A percentile compares a stretch with the other conserved stretches of the same genome.
Conservation (phyloP, 495 filamentous ascomycete species). For the Penicillium samsonianum region DNA sequence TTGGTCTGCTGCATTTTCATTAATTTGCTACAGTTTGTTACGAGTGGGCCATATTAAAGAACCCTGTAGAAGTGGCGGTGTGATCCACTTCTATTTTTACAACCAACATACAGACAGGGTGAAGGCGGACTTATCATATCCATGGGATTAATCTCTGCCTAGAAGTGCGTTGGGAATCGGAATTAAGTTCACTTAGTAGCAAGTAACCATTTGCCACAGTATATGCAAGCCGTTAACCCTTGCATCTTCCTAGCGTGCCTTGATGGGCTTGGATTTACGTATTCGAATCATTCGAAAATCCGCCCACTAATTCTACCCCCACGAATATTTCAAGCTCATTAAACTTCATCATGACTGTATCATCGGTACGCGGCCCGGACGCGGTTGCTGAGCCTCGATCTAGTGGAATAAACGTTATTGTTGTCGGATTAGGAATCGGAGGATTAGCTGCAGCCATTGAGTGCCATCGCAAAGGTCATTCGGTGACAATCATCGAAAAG, state of each 20-base stretch:
- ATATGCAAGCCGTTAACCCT: not conserved
- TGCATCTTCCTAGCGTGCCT: not conserved
- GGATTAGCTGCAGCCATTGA: slow-evolving; percentile 4
- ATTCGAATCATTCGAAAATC: not conserved
- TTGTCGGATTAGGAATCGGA: not conserved
- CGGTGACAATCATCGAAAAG: not conserved
- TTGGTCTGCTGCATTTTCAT: not conserved
- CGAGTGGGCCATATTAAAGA: not conserved
- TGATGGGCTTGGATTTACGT: not conserved
- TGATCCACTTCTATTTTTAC: not conserved
- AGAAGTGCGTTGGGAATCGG: not conserved
- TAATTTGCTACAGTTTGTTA: not conserved
- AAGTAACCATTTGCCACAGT: not conserved
- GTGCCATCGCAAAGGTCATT: slow-evolving; percentile 1
- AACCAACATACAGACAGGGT: not conserved
- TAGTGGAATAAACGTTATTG: slow-evolving; percentile 2
- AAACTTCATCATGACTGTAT: not conserved
- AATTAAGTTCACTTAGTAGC: not conserved
- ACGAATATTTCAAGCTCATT: not conserved
- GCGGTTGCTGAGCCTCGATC: slow-evolving; percentile 1
- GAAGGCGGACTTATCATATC: not conserved
- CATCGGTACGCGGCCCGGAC: not conserved
- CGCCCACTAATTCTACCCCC: not conserved
- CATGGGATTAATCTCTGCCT: not conserved
- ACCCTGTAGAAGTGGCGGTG: not conserved